Evolutionary conservation across 106 monocot species (phyloP).

Genomic region (Acanthochlamys bracteata): DNA sequence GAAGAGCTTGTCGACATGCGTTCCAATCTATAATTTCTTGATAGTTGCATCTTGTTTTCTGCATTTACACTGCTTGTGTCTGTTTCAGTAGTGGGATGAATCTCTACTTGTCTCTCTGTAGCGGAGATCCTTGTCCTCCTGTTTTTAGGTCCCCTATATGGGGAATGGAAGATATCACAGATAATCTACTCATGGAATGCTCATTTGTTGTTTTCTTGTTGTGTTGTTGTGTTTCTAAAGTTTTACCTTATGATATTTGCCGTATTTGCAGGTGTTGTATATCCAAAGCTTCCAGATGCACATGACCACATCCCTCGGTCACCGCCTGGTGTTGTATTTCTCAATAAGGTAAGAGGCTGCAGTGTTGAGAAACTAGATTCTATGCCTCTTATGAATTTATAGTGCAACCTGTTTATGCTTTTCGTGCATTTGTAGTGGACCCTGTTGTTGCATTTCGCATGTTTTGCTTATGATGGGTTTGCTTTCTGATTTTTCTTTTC

Average conservation of each 20-base stretch:
- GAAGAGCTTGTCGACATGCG: too few species aligned
- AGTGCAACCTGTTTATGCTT: not conserved
- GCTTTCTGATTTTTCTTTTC: too few species aligned
- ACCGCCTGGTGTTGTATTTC: conserved; percentile 70
- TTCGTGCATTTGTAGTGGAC: too few species aligned
- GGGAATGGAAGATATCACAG: conserved; percentile 85
- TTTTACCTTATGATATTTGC: conserved; percentile 1
- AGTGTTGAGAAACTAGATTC: not conserved
- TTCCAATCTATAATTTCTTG: too few species aligned
- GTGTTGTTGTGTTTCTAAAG: not conserved
- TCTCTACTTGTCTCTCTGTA: conserved; percentile 74
- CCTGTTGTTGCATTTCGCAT: too few species aligned
- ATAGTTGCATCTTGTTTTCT: not conserved
- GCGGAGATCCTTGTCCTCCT: conserved; percentile 92
- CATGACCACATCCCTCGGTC: conserved; percentile 78
- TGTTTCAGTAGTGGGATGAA: conserved; percentile 91
- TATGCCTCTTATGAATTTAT: not conserved
- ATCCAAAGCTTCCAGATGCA: conserved; percentile 88
- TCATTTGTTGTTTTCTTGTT: conserved; percentile 8
- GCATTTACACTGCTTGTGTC: not conserved
- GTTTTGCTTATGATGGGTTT: too few species aligned
- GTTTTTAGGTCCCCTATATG: conserved; percentile 86
- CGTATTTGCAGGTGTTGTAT: conserved; percentile 60
- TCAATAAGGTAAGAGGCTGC: conserved; percentile 59
- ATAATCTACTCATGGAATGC: conserved; percentile 99